Evolutionary conservation across 106 monocot genomes (phyloP).

Genomic region (Dioscorea zingiberensis): DNA sequence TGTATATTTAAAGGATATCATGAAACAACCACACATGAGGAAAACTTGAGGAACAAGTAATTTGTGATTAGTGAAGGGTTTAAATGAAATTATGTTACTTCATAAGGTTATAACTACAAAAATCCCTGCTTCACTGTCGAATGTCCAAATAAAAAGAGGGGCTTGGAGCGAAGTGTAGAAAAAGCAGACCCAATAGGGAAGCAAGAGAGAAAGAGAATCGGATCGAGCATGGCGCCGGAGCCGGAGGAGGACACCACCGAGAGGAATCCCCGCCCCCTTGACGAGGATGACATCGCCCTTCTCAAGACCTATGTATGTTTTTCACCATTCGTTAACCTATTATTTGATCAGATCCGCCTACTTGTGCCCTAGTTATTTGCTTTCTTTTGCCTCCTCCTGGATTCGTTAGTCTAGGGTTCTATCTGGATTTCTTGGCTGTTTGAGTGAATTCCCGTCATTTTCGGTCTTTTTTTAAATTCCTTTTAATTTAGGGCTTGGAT

Average conservation of each 20-base stretch:
- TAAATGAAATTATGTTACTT: too few species aligned
- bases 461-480: background rate
- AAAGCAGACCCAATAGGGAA: too few species aligned
- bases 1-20: too few species aligned
- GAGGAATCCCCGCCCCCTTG: slow-evolving; percentile 91
- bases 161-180: too few species aligned
- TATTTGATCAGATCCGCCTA: background rate
- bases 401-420: background rate
- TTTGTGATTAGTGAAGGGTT: too few species aligned
- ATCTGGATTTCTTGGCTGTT: background rate
- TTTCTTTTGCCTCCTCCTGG: background rate
- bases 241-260: slow-evolving; percentile 62
- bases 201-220: too few species aligned
- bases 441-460: background rate
- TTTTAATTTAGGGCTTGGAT: background rate
- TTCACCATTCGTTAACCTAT: too few species aligned
- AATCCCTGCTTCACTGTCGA: too few species aligned
- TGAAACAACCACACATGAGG: too few species aligned
- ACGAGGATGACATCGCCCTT: slow-evolving; percentile 93
- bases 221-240: slow-evolving; percentile 58
- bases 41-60: too few species aligned
- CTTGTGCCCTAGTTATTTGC: background rate
- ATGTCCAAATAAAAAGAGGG: too few species aligned
- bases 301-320: slow-evolving; percentile 80
- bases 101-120: too few species aligned